phyloP scores from a whole-genome alignment of 108 stramenopile genomes.

The Cyclotella atomus region DNA sequence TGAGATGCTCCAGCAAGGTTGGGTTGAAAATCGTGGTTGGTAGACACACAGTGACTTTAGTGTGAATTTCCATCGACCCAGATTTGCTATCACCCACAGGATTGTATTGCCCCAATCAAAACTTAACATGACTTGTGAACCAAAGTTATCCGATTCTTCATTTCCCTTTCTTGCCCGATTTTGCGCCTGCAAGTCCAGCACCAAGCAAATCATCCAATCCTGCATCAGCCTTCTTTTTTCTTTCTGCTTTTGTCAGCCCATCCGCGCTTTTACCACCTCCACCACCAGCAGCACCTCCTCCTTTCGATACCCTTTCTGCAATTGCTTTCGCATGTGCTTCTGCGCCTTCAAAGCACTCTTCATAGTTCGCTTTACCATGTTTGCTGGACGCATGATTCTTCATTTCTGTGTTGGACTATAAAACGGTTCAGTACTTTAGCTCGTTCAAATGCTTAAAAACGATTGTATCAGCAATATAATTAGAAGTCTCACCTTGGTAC shows the following conservation, averaged over 20 bases:
- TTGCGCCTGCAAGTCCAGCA: constrained; percentile 40
- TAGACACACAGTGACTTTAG: too few relatives aligned
- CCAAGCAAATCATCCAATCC: constrained; percentile 51
- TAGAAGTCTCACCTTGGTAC: constrained; percentile 43
- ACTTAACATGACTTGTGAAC: too few relatives aligned
- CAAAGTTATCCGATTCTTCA: too few relatives aligned
- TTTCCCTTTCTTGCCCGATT: constrained; percentile 35
- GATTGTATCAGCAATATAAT: too few relatives aligned
- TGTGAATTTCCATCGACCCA: too few relatives aligned
- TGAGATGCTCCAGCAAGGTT: too few relatives aligned
- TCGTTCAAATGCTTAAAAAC: not conserved
- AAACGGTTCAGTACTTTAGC: too few relatives aligned
- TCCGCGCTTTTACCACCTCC: not conserved
- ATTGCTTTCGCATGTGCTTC: constrained; percentile 36
- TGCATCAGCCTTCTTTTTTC: constrained; percentile 40
- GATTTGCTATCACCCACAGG: too few relatives aligned
- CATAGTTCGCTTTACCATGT: constrained; percentile 52
- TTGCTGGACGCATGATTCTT: constrained; percentile 54
- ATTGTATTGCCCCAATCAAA: too few relatives aligned
- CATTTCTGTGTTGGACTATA: constrained; percentile 53
- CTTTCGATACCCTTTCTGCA: constrained; percentile 14
- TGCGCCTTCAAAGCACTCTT: constrained; percentile 59
- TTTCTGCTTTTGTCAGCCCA: constrained; percentile 39
- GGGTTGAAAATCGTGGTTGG: too few relatives aligned
- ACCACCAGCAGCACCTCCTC: constrained; percentile 13